These are phyloP conservation scores for Trichoderma atrobrunneum DNA, from an alignment of 2,329 filamentous ascomycete species.

Conservation along the genomic window DNA sequence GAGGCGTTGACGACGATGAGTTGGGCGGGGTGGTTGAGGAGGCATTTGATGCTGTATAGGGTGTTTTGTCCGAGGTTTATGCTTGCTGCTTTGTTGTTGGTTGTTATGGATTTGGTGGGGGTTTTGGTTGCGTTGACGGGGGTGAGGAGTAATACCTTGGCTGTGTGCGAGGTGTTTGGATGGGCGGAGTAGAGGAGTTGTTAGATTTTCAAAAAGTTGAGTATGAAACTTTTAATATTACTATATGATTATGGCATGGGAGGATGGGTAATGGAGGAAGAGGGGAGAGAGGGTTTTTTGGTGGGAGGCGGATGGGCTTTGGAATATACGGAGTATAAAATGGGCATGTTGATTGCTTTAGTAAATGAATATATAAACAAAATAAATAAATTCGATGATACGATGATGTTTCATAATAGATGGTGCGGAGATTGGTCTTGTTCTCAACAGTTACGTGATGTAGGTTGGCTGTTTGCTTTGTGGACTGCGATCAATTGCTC, in stretches of 20 bases:
- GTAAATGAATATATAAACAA: not conserved
- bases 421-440: not conserved
- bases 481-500: no score
- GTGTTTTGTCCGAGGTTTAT: constrained; percentile 92
- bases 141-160: constrained; percentile 71
- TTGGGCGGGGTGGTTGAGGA: constrained; percentile 82
- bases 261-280: not conserved
- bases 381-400: not conserved
- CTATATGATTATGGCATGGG: not conserved
- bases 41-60: constrained; percentile 94
- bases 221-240: not conserved
- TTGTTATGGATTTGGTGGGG: constrained; percentile 74
- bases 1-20: constrained; percentile 82
- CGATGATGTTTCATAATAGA: not conserved
- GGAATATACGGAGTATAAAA: not conserved
- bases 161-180: constrained; percentile 86
- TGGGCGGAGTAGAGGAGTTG: constrained; percentile 54
- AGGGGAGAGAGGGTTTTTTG: not conserved
- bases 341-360: not conserved
- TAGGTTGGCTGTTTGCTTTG: no score
- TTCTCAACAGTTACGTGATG: no score
- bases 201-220: no score
- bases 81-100: constrained; percentile 67
- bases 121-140: constrained; percentile 71
- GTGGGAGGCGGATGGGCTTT: not conserved